Base-by-base conservation (phyloP, 139 green algal species). In the Micractinium conductrix region DNA sequence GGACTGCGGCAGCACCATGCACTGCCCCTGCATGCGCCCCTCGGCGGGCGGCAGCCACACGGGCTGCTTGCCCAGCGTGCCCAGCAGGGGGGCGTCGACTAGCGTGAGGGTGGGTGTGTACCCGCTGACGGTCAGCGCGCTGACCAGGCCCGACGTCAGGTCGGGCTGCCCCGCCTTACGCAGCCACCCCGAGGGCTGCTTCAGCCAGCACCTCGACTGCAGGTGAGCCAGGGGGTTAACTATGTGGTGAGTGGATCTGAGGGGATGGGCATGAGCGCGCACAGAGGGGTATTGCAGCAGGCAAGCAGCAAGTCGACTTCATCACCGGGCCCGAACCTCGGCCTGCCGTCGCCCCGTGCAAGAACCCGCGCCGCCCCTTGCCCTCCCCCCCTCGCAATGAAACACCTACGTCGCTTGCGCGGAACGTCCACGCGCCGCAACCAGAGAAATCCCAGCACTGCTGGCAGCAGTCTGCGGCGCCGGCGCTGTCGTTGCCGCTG, bases 201-300 rank as follows among this genome's bases (percentile, higher is more conserved):
- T 72, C 65, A 72, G n/a, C 65, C 65, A 72, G 65, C 65, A 72
- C 12, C 28, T 40, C n/a, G 42, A 44, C 65, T 72, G 65, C 65
- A 62, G 26, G 8, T 4, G 26, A 62, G 10, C 19, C 7, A 62
- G 53, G 24, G n/a, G n/a, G n/a, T n/a, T n/a, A n/a, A n/a, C n/a
- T n/a, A n/a, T n/a, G n/a, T n/a, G n/a, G n/a, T n/a, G n/a, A n/a
- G n/a, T n/a, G n/a, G n/a, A n/a, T n/a, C n/a, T n/a, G n/a, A n/a
- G 53, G 48, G 48, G 48, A 14, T 58, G 48, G 48, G 48, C 48
- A 58, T 10, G 48, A 10, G 14, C 14, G 10, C 48, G 14, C 48
- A 14, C 48, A 58, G 48, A 14, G 48, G 14, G 10, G 10, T 58
- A 58, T 10, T 14, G 14, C 14, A 58, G 48, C 48, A 58, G 48